Percentiles rank a stretch among this genome's conserved stretches.
phyloP scores from a whole-genome alignment of 2,329 filamentous ascomycete genomes.

The Aspergillus pseudoviridinutans region DNA sequence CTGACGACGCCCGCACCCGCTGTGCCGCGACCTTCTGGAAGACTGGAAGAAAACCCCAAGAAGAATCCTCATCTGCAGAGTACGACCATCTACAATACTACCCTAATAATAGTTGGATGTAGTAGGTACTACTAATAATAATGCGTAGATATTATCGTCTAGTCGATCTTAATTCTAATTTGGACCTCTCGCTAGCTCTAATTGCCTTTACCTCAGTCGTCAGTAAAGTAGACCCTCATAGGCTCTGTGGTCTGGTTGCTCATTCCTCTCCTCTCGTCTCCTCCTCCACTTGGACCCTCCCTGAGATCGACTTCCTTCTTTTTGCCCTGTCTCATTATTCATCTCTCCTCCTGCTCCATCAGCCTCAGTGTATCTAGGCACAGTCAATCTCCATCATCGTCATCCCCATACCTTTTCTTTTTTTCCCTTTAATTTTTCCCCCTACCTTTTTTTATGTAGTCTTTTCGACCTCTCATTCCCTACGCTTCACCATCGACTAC shows the following conservation, averaged over 20 bases:
- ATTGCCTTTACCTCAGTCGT: too few species aligned
- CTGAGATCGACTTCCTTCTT: constrained; percentile 5
- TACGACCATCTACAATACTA: too few species aligned
- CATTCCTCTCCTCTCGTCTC: constrained; percentile 7
- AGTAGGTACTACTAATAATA: background rate
- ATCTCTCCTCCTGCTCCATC: constrained; percentile 2
- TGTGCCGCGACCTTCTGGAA: constrained; percentile 22
- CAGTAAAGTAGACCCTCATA: too few species aligned
- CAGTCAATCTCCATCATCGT: background rate
- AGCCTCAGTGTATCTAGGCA: constrained; percentile 1
- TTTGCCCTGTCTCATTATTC: constrained; percentile 1
- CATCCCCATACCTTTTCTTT: constrained; percentile 1
- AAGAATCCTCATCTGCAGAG: background rate
- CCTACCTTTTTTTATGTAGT: constrained; percentile 7
- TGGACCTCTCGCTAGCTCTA: background rate
- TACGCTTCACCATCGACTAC: background rate
- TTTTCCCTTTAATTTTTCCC: constrained; percentile 2
- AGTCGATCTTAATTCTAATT: background rate
- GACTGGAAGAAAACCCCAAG: constrained; percentile 13
- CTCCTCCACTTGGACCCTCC: constrained; percentile 6
- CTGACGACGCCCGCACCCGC: constrained; percentile 16
- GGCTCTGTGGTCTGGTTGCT: background rate
- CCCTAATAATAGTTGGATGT: constrained; percentile 2
- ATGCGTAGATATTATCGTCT: background rate
- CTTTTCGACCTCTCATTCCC: constrained; percentile 1